Conservation (phyloP, 345 rosid genomes). For the Jatropha curcas region DNA sequence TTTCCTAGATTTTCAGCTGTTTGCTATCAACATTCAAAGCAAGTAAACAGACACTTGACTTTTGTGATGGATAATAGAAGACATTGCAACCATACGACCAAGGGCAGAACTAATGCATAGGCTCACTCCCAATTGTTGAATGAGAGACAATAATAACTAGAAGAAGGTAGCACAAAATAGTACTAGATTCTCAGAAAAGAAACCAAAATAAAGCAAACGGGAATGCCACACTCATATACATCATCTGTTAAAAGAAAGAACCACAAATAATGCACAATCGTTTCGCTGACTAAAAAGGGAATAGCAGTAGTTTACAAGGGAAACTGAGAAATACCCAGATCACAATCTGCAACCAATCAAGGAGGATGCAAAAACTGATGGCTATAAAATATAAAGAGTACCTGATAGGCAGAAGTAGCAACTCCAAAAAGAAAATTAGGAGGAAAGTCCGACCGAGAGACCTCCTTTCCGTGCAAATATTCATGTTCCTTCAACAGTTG, state of each 20-base stretch:
- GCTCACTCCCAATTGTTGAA: not conserved
- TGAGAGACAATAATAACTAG: not conserved
- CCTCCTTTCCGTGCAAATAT: slow-evolving; percentile 7
- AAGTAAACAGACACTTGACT: too few species aligned
- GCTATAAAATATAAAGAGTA: not conserved
- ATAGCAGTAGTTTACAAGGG: not conserved
- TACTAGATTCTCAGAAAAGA: not conserved
- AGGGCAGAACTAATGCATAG: too few species aligned
- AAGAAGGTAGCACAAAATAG: not conserved
- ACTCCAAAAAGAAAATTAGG: slow-evolving; percentile 56
- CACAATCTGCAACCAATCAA: not conserved
- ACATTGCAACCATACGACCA: too few species aligned
- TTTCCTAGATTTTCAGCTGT: too few species aligned
- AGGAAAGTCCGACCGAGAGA: slow-evolving; percentile 50
- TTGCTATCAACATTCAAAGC: too few species aligned
- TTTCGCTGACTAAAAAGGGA: not conserved
- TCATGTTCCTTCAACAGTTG: slow-evolving; percentile 18
- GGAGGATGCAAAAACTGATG: not conserved
- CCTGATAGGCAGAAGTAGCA: slow-evolving; percentile 71
- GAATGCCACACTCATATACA: too few species aligned
- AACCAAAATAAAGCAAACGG: not conserved
- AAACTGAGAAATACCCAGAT: slow-evolving; percentile 6
- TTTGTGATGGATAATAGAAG: too few species aligned
- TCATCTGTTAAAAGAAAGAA: not conserved
- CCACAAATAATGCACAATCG: too few species aligned